phyloP scores from a whole-genome alignment of 2,329 filamentous ascomycete genomes.

The Stagonosporopsis vannaccii region DNA sequence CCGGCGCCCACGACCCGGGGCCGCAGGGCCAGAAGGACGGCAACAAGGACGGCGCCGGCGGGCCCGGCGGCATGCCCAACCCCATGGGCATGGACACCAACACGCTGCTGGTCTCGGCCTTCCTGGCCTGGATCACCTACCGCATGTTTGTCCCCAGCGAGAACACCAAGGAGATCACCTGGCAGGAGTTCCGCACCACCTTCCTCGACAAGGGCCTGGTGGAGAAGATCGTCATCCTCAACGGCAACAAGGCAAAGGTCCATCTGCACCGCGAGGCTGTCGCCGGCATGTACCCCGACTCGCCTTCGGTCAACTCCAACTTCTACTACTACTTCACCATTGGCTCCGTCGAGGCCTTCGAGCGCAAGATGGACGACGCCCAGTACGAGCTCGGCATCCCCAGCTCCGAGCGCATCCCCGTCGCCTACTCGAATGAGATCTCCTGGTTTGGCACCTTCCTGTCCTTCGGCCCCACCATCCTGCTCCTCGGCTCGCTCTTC shows the following conservation, averaged over 20 bases:
- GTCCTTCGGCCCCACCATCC: slow-evolving; percentile 83
- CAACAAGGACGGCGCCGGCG: slow-evolving; percentile 44
- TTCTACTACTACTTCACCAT: slow-evolving; percentile 95
- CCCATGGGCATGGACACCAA: slow-evolving; percentile 58
- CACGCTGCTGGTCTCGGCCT: slow-evolving; percentile 63
- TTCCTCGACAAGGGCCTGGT: slow-evolving; percentile 97
- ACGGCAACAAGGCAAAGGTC: slow-evolving; percentile 79
- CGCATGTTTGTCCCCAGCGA: slow-evolving; percentile 71
- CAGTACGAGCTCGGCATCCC: slow-evolving; percentile 89
- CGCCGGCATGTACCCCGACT: slow-evolving; percentile 76
- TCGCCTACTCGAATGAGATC: slow-evolving; percentile 83
- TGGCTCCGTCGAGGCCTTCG: slow-evolving; percentile 91
- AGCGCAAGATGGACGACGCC: slow-evolving; percentile 84
- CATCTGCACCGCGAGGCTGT: slow-evolving; percentile 79
- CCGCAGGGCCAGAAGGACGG: slow-evolving; percentile 47
- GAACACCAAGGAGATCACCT: slow-evolving; percentile 83
- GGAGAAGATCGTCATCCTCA: slow-evolving; percentile 85
- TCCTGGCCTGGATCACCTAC: slow-evolving; percentile 67
- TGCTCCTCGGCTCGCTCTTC: slow-evolving; percentile 83
- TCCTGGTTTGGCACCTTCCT: slow-evolving; percentile 75
- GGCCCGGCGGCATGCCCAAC: slow-evolving; percentile 13
- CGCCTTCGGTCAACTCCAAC: slow-evolving; percentile 69
- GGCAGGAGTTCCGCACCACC: slow-evolving; percentile 93
- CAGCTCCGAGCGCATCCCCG: slow-evolving; percentile 85
- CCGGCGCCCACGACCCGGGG: slow-evolving; percentile 55